Evolutionary conservation across 495 filamentous ascomycete species (phyloP).

Genomic region (Hypoxylon subgilvum): DNA sequence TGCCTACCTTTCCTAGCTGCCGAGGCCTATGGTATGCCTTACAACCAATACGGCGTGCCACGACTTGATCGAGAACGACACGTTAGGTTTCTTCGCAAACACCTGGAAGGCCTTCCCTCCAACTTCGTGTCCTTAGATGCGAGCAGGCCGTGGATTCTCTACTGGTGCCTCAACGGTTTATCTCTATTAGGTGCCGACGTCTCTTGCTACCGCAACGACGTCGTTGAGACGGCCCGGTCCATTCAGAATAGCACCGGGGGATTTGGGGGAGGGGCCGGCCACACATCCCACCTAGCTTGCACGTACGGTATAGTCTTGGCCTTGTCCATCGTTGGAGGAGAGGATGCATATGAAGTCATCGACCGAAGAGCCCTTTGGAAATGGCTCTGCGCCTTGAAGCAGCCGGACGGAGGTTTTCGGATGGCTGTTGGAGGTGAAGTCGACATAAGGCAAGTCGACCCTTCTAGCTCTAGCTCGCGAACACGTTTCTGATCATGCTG

Average conservation of each 20-base stretch:
- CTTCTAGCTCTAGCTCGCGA: conserved; percentile 19
- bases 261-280: conserved; percentile 93
- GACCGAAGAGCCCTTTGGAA: conserved; percentile 85
- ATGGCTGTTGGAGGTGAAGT: conserved; percentile 83
- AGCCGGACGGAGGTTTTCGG: conserved; percentile 80
- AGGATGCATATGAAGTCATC: conserved; percentile 73
- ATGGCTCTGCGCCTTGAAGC: conserved; percentile 85
- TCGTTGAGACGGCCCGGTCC: conserved; percentile 72
- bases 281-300: conserved; percentile 84
- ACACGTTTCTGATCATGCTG: conserved; percentile 23
- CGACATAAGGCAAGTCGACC: conserved; percentile 75
- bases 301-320: conserved; percentile 83
- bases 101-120: conserved; percentile 67
- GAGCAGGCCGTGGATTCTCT: conserved; percentile 87
- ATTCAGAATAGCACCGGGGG: conserved; percentile 86
- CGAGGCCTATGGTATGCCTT: conserved; percentile 47
- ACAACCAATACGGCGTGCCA: conserved; percentile 76
- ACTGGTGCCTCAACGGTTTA: conserved; percentile 83
- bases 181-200: conserved; percentile 77
- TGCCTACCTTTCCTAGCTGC: conserved; percentile 73
- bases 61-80: conserved; percentile 72
- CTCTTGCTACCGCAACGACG: conserved; percentile 66
- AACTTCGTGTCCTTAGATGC: conserved; percentile 76
- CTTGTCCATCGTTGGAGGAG: conserved; percentile 75
- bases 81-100: conserved; percentile 72